Evolutionary conservation across 805 yeast genomes (phyloP).

Genomic region (Danielozyma ontarioensis): DNA sequence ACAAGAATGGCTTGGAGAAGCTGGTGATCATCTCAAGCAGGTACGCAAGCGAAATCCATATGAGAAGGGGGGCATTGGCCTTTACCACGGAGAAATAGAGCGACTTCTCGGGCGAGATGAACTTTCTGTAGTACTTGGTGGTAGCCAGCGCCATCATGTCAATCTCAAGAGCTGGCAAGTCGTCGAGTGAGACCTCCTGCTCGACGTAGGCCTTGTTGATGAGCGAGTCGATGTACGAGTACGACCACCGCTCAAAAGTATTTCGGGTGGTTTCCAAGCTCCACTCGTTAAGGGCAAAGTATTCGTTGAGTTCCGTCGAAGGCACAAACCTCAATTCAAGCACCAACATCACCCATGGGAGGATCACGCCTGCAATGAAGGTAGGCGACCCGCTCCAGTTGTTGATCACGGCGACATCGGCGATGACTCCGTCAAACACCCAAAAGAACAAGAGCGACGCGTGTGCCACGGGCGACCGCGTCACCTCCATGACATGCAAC

Average conservation of each 20-base stretch:
- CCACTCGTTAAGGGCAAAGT: conserved; percentile 21
- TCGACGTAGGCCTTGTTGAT: conserved; percentile 18
- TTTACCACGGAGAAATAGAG: conserved; percentile 9
- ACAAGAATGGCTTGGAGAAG: conserved; percentile 24
- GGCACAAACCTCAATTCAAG: conserved; percentile 16
- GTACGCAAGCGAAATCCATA: conserved; percentile 11
- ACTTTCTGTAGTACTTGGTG: no score
- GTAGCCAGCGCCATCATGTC: no score
- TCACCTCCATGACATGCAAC: conserved; percentile 17
- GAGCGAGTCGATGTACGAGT: conserved; percentile 23
- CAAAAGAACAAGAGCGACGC: conserved; percentile 20
- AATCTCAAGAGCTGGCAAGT: no score
- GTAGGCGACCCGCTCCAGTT: conserved; percentile 10
- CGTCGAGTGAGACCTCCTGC: conserved; percentile 14
- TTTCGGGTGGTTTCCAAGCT: conserved; percentile 15
- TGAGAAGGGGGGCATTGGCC: conserved; percentile 6
- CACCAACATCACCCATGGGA: conserved; percentile 4
- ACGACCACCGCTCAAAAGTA: conserved; percentile 17
- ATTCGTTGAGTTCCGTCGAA: conserved; percentile 14
- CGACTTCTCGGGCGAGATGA: conserved; percentile 8
- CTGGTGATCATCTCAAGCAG: conserved; percentile 17
- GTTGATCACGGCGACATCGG: conserved; percentile 16
- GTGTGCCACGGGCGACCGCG: conserved; percentile 15
- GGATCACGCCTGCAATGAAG: background rate
- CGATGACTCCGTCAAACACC: conserved; percentile 8